A percentile compares a stretch with the other conserved stretches of the same genome.
These are phyloP conservation scores for Macadamia integrifolia DNA, from an alignment of 164 flowering plant genomes.

Conservation along the genomic window DNA sequence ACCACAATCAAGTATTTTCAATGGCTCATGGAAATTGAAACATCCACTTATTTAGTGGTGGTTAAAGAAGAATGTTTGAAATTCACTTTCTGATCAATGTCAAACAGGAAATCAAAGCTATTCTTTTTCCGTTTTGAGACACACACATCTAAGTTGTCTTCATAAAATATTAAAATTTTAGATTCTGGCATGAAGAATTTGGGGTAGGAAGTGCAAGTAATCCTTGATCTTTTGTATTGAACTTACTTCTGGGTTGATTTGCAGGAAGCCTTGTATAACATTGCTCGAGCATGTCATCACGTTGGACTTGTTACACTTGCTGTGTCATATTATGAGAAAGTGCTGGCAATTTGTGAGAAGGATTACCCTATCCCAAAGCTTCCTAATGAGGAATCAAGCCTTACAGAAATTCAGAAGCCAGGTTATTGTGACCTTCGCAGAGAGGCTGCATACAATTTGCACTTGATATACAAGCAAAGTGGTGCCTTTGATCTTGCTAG, in stretches of 20 bases:
- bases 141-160: too few relatives aligned
- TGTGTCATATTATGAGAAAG: slow-evolving; percentile 71
- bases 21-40: too few relatives aligned
- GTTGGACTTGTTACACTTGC: slow-evolving; percentile 80
- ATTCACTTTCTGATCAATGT: too few relatives aligned
- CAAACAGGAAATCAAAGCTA: too few relatives aligned
- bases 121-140: too few relatives aligned
- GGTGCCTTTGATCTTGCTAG: slow-evolving; percentile 91
- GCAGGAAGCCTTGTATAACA: slow-evolving; percentile 82
- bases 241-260: slow-evolving; percentile 1
- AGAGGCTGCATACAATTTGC: slow-evolving; percentile 91
- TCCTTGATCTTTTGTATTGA: not conserved
- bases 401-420: slow-evolving; percentile 28
- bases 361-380: slow-evolving; percentile 73
- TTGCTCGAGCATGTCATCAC: slow-evolving; percentile 90
- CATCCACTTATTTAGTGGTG: too few relatives aligned
- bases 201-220: not conserved
- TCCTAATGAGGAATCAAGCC: slow-evolving; percentile 37
- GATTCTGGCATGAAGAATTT: not conserved
- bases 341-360: slow-evolving; percentile 45
- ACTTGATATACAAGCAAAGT: slow-evolving; percentile 77
- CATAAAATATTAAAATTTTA: too few relatives aligned
- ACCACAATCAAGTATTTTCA: too few relatives aligned
- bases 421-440: slow-evolving; percentile 73
- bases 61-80: too few relatives aligned